Evolutionary conservation across 768 basidiomycete species (phyloP).

Genomic region (Naematelia encephala): DNA sequence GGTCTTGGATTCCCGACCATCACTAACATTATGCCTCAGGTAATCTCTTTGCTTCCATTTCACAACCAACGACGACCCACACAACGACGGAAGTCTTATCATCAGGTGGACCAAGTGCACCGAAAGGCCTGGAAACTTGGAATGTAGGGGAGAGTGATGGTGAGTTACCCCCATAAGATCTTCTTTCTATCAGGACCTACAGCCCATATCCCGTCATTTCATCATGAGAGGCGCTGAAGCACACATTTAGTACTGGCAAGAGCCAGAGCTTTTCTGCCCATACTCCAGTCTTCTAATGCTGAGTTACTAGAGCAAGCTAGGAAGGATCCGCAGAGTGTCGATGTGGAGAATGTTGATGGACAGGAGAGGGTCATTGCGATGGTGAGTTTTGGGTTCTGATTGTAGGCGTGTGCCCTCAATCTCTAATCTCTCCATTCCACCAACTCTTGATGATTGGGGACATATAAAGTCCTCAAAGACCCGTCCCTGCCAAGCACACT

Average conservation of each 20-base stretch:
- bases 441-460: too few species aligned
- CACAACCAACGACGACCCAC: constrained; percentile 2
- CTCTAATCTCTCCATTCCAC: too few species aligned
- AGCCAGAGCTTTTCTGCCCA: constrained; percentile 31
- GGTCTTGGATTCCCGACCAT: too few species aligned
- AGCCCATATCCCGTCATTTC: too few species aligned
- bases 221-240: too few species aligned
- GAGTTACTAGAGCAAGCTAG: constrained; percentile 19
- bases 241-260: constrained; percentile 20
- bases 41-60: background rate
- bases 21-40: constrained; percentile 2
- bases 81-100: constrained; percentile 3
- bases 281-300: constrained; percentile 27
- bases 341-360: constrained; percentile 37
- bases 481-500: too few species aligned
- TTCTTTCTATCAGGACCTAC: too few species aligned
- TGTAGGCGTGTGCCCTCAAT: too few species aligned
- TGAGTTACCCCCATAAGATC: constrained; percentile 4
- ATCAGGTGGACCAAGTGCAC: constrained; percentile 2
- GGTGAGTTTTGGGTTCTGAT: constrained; percentile 28
- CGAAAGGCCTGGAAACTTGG: background rate
- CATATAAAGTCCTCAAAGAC: too few species aligned
- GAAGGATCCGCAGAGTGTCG: constrained; percentile 26
- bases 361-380: constrained; percentile 31
- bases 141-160: constrained; percentile 25